Evolutionary conservation across 163 green algal species (phyloP).

Genomic region (Picocystis sp.): DNA sequence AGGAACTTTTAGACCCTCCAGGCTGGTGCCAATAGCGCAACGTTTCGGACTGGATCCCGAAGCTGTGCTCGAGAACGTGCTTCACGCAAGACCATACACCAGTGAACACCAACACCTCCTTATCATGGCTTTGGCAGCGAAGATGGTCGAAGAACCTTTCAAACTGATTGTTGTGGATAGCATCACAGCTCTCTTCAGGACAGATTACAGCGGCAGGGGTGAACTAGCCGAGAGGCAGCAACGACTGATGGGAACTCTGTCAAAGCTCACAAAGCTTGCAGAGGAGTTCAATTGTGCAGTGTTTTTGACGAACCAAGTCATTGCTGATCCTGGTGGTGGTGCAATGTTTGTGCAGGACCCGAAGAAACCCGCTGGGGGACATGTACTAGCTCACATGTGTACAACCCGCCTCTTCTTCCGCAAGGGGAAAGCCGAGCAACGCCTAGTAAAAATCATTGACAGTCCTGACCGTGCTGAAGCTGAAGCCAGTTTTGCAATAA

Average conservation of each 20-base stretch:
- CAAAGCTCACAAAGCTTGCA: conserved; percentile 47
- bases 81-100: background rate
- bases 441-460: conserved; percentile 64
- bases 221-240: conserved; percentile 82
- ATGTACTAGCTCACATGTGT: conserved; percentile 60
- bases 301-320: conserved; percentile 76
- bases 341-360: conserved; percentile 76
- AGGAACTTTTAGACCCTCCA: conserved; percentile 68
- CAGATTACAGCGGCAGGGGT: conserved; percentile 58
- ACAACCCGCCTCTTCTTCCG: conserved; percentile 56
- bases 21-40: conserved; percentile 66
- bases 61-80: conserved; percentile 66
- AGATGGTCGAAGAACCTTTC: conserved; percentile 78
- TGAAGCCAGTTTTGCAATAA: conserved; percentile 58
- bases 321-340: conserved; percentile 49
- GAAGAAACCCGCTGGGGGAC: conserved; percentile 54
- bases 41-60: conserved; percentile 71
- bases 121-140: conserved; percentile 38
- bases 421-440: conserved; percentile 83
- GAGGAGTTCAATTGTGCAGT: conserved; percentile 67
- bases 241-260: conserved; percentile 56
- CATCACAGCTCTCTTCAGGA: conserved; percentile 58
- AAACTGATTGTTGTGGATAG: conserved; percentile 54
- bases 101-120: conserved; percentile 24
- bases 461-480: conserved; percentile 55